Base-by-base conservation (phyloP, 345 rosid genomes). In the Schrenkiella parvula region DNA sequence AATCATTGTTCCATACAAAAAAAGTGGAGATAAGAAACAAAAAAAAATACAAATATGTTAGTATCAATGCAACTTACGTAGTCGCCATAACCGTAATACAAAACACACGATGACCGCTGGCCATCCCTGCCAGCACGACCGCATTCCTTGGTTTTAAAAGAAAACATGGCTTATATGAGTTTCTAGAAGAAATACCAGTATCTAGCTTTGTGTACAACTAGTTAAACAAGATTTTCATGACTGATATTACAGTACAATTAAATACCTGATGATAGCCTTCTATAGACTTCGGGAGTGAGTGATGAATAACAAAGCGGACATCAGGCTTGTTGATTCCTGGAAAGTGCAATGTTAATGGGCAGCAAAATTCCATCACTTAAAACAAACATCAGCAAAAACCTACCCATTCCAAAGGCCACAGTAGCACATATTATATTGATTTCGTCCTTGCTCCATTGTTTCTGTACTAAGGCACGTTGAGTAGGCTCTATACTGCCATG, bases 121-220 rank as follows among this genome's bases (percentile, higher is more conserved):
- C 96, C 99, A 78, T 95, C 99, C 80, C 99, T 84, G 77, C 99
- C 99, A 64, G 99, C 99, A 72, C 96, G 97, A 44, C 99, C 99
- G 17, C 99, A 95, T 81, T 95, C 99, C 99, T 95, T 71, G 63
- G 29, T 55, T 39, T 46, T 48, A 6, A 75, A 59, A 57, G 8
- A 75, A 60, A 64, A 37, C 21, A 38, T 8, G 41, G 18, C 76
- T 48, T 38, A 78, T 14, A 42, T 58, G 15, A 77, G 56, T 31
- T 42, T 23, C n/a, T n/a, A 29, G 31, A 26, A 42, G 44, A 55
- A 29, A 35, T 35, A 56, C 3, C 29, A 56, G 7, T 69, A 50
- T 64, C 56, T 48, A 57, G 39, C 41, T 42, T 51, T 11, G 38
- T 57, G 39, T 47, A 47, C 23, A 64, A 17, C 41, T 41, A 18